These are phyloP conservation scores for cucumber (Cucumis sativus) DNA, from an alignment of 306 rosid genomes.

Conservation along the genomic window DNA sequence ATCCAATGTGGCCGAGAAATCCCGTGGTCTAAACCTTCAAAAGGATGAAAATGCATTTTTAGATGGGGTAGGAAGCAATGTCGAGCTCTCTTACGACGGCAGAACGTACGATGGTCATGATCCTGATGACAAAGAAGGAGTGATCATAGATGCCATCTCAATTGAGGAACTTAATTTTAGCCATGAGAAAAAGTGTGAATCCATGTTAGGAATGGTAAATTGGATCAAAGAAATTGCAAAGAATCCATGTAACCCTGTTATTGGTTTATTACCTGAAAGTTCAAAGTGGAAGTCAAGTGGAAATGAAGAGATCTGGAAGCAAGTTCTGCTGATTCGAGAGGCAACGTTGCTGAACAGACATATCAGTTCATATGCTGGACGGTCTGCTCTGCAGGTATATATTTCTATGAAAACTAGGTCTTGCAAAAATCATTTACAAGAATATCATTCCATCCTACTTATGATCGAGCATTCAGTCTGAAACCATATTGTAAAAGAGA, in stretches of 20 bases:
- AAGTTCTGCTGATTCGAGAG: conserved; percentile 50
- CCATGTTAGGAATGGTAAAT: conserved; percentile 22
- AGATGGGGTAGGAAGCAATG: conserved; percentile 13
- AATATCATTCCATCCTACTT: not conserved
- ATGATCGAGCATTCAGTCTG: not conserved
- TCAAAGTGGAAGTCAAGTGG: conserved; percentile 43
- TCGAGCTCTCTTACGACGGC: conserved; percentile 13
- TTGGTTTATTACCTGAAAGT: conserved; percentile 43
- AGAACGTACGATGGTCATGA: not conserved
- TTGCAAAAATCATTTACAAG: not conserved
- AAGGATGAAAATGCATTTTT: conserved; percentile 4
- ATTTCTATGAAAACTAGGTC: not conserved
- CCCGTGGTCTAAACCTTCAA: not conserved
- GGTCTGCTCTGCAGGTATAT: conserved; percentile 45
- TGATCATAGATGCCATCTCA: conserved; percentile 21
- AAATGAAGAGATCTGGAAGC: conserved; percentile 45
- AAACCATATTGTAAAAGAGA: not conserved
- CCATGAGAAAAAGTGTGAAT: conserved; percentile 31
- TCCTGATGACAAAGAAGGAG: conserved; percentile 7
- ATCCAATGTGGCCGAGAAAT: not conserved
- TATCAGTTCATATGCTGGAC: conserved; percentile 24
- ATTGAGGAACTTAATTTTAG: not conserved
- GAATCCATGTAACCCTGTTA: conserved; percentile 47
- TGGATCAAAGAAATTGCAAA: conserved; percentile 47
- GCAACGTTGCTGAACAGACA: conserved; percentile 29